phyloP scores from a whole-genome alignment of 495 filamentous ascomycete species.

The Penicillium turbatum region DNA sequence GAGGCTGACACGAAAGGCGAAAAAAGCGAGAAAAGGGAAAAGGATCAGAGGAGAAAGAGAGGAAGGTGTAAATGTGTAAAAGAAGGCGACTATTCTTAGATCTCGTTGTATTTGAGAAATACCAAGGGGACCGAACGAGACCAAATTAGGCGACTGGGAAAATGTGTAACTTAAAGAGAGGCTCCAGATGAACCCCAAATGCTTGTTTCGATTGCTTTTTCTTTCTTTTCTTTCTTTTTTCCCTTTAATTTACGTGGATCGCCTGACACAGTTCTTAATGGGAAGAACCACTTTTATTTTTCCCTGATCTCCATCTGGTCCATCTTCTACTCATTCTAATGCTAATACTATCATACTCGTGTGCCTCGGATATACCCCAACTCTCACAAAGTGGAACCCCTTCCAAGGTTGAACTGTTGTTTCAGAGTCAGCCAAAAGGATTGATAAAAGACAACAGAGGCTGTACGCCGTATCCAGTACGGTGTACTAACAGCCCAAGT shows the following conservation, averaged over 20 bases:
- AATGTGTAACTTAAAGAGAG: constrained; percentile 4
- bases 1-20: background rate
- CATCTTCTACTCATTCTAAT: background rate
- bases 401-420: too few relatives aligned
- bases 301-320: background rate
- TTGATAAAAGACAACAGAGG: background rate
- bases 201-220: constrained; percentile 4
- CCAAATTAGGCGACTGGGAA: constrained; percentile 3
- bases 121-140: background rate
- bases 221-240: background rate
- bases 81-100: constrained; percentile 6
- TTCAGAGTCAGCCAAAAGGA: too few relatives aligned
- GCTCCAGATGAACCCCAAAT: background rate
- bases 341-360: background rate
- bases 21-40: background rate
- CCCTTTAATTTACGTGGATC: background rate
- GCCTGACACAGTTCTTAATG: background rate
- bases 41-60: background rate
- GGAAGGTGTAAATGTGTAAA: background rate
- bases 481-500: too few relatives aligned
- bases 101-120: background rate
- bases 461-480: background rate
- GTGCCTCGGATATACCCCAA: background rate
- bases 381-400: too few relatives aligned
- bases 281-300: background rate